Conservation (phyloP, 768 basidiomycete genomes). For the Peribolospora kevripleyi region DNA sequence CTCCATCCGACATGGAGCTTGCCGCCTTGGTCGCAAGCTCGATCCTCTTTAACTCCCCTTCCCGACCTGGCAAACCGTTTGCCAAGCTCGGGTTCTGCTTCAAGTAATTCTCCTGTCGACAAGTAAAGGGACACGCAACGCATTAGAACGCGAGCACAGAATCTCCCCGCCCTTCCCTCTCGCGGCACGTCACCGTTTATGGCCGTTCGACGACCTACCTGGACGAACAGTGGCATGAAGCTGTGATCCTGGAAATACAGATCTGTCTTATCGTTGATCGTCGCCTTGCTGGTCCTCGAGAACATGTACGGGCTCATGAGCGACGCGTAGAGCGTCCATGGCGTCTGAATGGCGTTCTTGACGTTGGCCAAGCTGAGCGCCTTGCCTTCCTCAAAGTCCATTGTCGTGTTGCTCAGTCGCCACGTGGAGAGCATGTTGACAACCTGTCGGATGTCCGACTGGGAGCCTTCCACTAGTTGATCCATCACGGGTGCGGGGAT, state of each 20-base stretch:
- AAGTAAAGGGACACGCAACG: neutral
- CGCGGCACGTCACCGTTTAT: neutral
- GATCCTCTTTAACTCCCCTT: constrained; percentile 43
- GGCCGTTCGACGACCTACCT: constrained; percentile 28
- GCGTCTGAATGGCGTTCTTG: constrained; percentile 71
- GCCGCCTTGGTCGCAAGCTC: constrained; percentile 67
- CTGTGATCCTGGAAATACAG: constrained; percentile 89
- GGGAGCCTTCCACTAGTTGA: constrained; percentile 62
- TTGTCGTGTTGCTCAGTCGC: constrained; percentile 48
- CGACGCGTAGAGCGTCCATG: constrained; percentile 74
- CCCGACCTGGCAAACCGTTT: constrained; percentile 33
- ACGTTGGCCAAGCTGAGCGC: constrained; percentile 54
- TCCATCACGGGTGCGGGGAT: constrained; percentile 77
- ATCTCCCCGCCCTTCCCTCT: neutral
- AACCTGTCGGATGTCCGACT: constrained; percentile 91
- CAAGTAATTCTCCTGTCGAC: constrained; percentile 65
- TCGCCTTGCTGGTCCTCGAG: constrained; percentile 51
- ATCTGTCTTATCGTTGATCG: constrained; percentile 77
- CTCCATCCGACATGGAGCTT: constrained; percentile 79
- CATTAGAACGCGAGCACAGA: neutral
- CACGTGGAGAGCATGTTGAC: constrained; percentile 96
- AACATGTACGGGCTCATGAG: constrained; percentile 80
- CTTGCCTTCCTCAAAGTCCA: constrained; percentile 84
- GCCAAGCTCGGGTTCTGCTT: constrained; percentile 50
- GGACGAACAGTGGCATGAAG: constrained; percentile 83